These are phyloP conservation scores for Epichloe typhina DNA, from an alignment of 2,329 filamentous ascomycete species.

Conservation along the genomic window DNA sequence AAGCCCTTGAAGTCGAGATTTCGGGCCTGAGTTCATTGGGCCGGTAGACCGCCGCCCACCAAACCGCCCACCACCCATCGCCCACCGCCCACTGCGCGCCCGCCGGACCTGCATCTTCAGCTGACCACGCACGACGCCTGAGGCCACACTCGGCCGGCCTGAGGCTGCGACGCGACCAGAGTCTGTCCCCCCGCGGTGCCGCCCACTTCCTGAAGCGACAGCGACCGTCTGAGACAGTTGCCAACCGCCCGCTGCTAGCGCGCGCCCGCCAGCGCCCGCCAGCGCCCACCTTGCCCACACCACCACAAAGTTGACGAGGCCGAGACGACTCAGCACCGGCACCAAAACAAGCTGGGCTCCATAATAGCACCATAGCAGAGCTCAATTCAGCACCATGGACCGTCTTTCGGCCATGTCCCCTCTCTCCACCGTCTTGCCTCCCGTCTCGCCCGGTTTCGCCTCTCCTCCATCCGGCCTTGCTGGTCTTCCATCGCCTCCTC, in stretches of 20 bases:
- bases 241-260: background rate
- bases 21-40: no score
- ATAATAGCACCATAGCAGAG: background rate
- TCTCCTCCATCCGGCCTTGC: slow-evolving; percentile 4
- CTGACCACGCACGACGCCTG: no score
- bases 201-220: background rate
- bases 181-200: no score
- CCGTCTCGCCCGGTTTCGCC: slow-evolving; percentile 2
- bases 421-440: slow-evolving; percentile 3
- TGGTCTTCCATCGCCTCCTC: slow-evolving; percentile 4
- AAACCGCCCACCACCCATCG: no score
- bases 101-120: no score
- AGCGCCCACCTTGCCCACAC: background rate
- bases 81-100: no score
- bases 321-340: no score
- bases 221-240: background rate
- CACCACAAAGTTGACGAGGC: no score
- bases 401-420: slow-evolving; percentile 5
- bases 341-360: background rate
- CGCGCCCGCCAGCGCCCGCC: background rate
- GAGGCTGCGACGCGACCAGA: no score
- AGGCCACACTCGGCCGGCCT: no score
- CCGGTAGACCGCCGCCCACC: no score
- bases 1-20: background rate
- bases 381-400: background rate